These are phyloP conservation scores for Francoa sonchifolia DNA, from an alignment of 441 rosid genomes.

Conservation along the genomic window DNA sequence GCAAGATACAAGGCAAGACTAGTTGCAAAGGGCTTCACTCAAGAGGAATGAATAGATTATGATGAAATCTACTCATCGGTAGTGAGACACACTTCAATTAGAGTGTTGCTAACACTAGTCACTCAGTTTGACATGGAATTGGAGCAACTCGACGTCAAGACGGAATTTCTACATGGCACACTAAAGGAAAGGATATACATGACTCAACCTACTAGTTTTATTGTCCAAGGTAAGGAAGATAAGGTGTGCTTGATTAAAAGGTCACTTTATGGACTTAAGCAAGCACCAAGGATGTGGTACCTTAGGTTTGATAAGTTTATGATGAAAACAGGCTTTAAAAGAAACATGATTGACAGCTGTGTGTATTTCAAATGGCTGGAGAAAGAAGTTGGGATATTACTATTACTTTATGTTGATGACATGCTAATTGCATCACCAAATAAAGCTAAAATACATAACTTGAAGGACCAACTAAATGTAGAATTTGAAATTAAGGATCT, in stretches of 20 bases:
- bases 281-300: too few relatives aligned
- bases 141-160: neutral
- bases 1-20: neutral
- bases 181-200: too few relatives aligned
- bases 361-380: neutral
- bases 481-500: constrained; percentile 4
- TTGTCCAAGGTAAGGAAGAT: too few relatives aligned
- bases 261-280: neutral
- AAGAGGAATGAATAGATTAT: neutral
- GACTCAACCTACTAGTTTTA: too few relatives aligned
- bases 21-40: neutral
- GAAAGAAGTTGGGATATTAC: neutral
- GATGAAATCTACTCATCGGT: neutral
- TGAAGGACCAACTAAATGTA: neutral
- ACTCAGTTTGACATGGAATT: neutral
- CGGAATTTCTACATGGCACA: neutral
- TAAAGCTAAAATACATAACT: neutral
- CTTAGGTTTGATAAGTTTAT: neutral
- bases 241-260: neutral
- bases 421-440: neutral
- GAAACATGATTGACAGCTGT: neutral
- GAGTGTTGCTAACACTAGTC: neutral
- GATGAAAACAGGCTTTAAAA: neutral
- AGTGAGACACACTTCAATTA: neutral
- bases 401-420: too few relatives aligned